These are phyloP conservation scores for Mucor mucedo DNA, from an alignment of 371 early-diverging fungal species.

Conservation along the genomic window DNA sequence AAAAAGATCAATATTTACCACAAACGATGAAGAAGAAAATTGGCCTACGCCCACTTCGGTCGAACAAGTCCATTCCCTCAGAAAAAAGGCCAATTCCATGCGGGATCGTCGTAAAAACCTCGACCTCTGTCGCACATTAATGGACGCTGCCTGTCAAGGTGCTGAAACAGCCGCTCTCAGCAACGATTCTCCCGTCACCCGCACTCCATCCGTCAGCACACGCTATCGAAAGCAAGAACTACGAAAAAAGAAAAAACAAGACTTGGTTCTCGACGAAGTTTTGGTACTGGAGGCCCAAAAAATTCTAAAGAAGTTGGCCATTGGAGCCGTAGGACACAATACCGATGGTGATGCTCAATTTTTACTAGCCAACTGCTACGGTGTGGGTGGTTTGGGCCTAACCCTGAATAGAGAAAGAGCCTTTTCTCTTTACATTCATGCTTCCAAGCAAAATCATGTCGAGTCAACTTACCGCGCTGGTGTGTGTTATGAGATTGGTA, in stretches of 20 bases:
- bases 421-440: constrained; percentile 85
- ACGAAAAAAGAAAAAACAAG: constrained; percentile 22
- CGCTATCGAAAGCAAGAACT: constrained; percentile 19
- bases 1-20: no score
- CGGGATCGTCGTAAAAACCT: constrained; percentile 20
- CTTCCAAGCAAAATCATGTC: constrained; percentile 88
- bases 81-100: constrained; percentile 19
- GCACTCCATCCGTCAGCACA: constrained; percentile 18
- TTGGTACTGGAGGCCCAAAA: constrained; percentile 73
- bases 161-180: constrained; percentile 2
- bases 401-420: constrained; percentile 85
- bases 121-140: constrained; percentile 25
- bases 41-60: constrained; percentile 17
- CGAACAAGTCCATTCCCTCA: constrained; percentile 19
- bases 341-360: constrained; percentile 86
- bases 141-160: constrained; percentile 18
- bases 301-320: constrained; percentile 70
- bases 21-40: background rate
- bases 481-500: constrained; percentile 93
- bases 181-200: constrained; percentile 13
- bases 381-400: constrained; percentile 73
- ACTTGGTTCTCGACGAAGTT: constrained; percentile 53
- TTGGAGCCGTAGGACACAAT: constrained; percentile 55
- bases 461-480: constrained; percentile 91
- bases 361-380: constrained; percentile 88